Percentiles rank a stretch among this genome's conserved stretches.
These are phyloP conservation scores for Scenedesmus sp. DNA, from an alignment of 163 green algal species.

Conservation along the genomic window DNA sequence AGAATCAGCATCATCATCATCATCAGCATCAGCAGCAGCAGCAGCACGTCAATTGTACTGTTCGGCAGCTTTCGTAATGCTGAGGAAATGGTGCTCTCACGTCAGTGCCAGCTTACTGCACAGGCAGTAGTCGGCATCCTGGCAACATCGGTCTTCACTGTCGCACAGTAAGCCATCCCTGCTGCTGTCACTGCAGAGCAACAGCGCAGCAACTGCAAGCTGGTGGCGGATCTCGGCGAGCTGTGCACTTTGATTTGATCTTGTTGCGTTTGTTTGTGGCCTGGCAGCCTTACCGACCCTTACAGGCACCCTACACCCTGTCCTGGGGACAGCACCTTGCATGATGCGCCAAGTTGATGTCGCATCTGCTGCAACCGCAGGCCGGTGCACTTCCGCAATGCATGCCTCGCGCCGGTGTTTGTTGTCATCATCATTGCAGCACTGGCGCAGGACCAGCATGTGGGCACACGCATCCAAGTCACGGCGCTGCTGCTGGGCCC, in stretches of 20 bases:
- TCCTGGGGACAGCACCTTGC: too few species aligned
- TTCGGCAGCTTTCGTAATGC: not conserved
- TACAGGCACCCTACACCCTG: too few species aligned
- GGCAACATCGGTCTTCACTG: not conserved
- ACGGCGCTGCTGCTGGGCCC: conserved; percentile 30
- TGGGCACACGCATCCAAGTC: conserved; percentile 37
- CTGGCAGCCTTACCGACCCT: too few species aligned
- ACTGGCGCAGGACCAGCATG: conserved; percentile 33
- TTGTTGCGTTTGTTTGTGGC: too few species aligned
- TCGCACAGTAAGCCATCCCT: not conserved
- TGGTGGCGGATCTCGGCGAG: not conserved
- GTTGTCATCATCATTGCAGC: conserved; percentile 17
- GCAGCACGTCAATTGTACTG: too few species aligned
- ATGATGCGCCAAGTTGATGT: not conserved
- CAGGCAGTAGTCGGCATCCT: not conserved
- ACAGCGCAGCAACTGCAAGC: not conserved
- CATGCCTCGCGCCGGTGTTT: conserved; percentile 37
- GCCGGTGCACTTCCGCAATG: conserved; percentile 28
- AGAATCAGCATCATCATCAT: not conserved
- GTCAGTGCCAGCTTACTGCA: conserved; percentile 13
- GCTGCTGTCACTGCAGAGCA: not conserved
- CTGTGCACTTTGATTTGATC: not conserved
- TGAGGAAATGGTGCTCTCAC: conserved; percentile 1
- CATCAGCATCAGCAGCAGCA: conserved; percentile 9
- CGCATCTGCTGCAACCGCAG: not conserved